Base-by-base conservation (phyloP, 2,329 filamentous ascomycete species). In the Fusarium sp. region DNA sequence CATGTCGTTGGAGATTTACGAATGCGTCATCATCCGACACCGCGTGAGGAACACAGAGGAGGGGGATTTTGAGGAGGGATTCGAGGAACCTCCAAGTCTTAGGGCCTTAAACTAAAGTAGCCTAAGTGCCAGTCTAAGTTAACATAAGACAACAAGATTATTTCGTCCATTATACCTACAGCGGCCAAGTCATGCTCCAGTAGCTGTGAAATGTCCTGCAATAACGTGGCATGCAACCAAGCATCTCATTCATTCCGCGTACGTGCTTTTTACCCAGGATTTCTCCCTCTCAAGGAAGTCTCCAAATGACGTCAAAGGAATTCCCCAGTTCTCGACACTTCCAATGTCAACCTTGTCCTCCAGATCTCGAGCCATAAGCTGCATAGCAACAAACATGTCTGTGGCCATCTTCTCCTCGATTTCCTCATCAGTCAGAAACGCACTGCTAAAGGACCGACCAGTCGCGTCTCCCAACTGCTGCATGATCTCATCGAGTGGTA, bases 241-340 rank as follows among this genome's bases (percentile, higher is more conserved):
- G 20, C 20, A 20, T 20, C 20, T 20, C 20, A 20, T 20, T 24
- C 24, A 24, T 24, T 4, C 24, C 24, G 6, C 24, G 30, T 58
- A 58, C 2, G 60, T 65, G 0, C n/a, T 51, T 11, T 65, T 14
- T 2, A 59, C 52, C 27, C 45, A 45, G 1, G 16, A 18, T 1
- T 22, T n/a, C 22, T 65, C 60, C 16, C 32, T 51, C 18, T 37
- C 3, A 3, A 65, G 61, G 22, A 60, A 59, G 22, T 20, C 22
- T 6, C 6, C 5, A 27, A 59, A 47, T 4, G n/a, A 25, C 3
- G 22, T 29, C 8, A 65, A 3, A n/a, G 32, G 41, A 1, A 52
- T 22, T 4, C 37, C 32, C 61, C 62, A 46, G 1, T 13, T n/a
- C 7, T 27, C 4, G 6, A 65, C 40, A 9, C 30, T 30, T 16